phyloP scores from a whole-genome alignment of 129 eudicot species.

The Helichrysum umbraculigerum region DNA sequence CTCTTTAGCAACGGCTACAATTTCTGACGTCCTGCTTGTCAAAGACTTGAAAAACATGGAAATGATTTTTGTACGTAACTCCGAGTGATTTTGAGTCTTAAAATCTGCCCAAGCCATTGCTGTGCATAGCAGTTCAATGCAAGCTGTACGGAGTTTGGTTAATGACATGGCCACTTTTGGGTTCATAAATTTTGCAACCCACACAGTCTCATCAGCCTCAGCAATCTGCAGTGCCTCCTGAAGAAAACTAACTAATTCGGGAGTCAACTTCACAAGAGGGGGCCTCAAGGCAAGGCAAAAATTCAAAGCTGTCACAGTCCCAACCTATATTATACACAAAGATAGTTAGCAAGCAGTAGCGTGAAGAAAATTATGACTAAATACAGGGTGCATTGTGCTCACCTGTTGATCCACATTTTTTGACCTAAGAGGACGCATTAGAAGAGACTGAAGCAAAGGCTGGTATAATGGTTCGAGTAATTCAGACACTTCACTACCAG shows the following conservation, averaged over 20 bases:
- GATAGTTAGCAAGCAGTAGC: slow-evolving; percentile 16
- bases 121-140: slow-evolving; percentile 93
- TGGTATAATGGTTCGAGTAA: slow-evolving; percentile 94
- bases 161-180: slow-evolving; percentile 89
- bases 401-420: slow-evolving; percentile 99
- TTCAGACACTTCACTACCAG: slow-evolving; percentile 99
- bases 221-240: slow-evolving; percentile 98
- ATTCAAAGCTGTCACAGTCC: slow-evolving; percentile 94
- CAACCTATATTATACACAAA: slow-evolving; percentile 58
- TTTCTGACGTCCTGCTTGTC: slow-evolving; percentile 89
- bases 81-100: slow-evolving; percentile 88
- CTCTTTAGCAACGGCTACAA: slow-evolving; percentile 93
- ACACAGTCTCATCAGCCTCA: slow-evolving; percentile 92
- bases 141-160: slow-evolving; percentile 90
- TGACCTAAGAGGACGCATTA: slow-evolving; percentile 77
- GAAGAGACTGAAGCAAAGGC: slow-evolving; percentile 89
- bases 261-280: slow-evolving; percentile 92
- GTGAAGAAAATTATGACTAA: slow-evolving; percentile 5
- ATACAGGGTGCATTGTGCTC: slow-evolving; percentile 9
- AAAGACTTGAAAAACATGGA: slow-evolving; percentile 96
- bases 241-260: slow-evolving; percentile 79
- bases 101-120: slow-evolving; percentile 99
- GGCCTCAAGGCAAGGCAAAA: slow-evolving; percentile 98
- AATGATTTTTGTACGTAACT: slow-evolving; percentile 82
- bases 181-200: slow-evolving; percentile 90